A percentile compares a stretch with the other conserved stretches of the same genome.
Conservation (phyloP, 768 basidiomycete species). For the Pholiota microspora region DNA sequence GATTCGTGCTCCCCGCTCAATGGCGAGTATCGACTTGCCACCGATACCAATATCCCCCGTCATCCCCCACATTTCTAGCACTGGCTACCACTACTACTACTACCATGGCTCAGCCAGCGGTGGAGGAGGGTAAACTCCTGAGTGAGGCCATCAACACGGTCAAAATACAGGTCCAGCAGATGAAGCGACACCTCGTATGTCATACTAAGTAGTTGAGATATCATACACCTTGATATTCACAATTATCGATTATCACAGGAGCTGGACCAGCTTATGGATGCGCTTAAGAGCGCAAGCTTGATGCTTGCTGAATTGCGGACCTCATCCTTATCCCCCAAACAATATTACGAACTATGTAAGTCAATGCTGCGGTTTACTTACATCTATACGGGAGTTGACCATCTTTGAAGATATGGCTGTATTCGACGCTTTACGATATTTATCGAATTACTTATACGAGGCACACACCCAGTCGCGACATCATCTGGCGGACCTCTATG, state of each 20-base stretch:
- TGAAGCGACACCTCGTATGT: constrained; percentile 89
- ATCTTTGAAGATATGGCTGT: constrained; percentile 85
- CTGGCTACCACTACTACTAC: constrained; percentile 22
- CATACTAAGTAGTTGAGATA: constrained; percentile 2
- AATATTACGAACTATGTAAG: constrained; percentile 97
- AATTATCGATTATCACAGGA: constrained; percentile 51
- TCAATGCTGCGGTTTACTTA: constrained; percentile 15
- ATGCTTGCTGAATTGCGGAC: constrained; percentile 98
- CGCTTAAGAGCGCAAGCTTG: constrained; percentile 92
- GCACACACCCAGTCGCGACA: constrained; percentile 90
- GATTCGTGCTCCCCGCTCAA: constrained; percentile 11
- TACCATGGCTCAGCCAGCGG: constrained; percentile 42
- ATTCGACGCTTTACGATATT: constrained; percentile 92
- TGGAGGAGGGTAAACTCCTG: constrained; percentile 81
- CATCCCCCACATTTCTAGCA: constrained; percentile 6
- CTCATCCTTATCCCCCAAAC: constrained; percentile 90
- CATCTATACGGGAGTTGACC: background rate
- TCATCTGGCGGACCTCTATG: constrained; percentile 97
- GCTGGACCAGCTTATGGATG: constrained; percentile 97
- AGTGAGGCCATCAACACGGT: constrained; percentile 84
- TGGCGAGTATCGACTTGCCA: constrained; percentile 2
- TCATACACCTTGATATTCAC: constrained; percentile 2
- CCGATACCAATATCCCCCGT: constrained; percentile 11
- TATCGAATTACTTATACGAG: constrained; percentile 95
- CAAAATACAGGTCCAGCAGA: constrained; percentile 90